phyloP scores from a whole-genome alignment of 2,329 filamentous ascomycete species.

The Monosporascus sp. region DNA sequence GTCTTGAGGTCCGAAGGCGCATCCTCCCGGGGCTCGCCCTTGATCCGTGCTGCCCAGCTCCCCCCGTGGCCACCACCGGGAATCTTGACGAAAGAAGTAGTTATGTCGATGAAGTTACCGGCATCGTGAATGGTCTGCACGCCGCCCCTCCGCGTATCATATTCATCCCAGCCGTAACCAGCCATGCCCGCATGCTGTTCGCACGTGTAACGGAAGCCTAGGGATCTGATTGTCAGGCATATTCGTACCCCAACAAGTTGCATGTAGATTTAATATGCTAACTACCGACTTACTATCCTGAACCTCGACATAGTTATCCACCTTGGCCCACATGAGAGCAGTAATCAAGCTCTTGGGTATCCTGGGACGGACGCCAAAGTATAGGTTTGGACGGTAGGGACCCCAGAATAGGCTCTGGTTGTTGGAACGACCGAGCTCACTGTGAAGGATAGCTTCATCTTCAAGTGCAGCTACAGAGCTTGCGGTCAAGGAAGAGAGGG shows the following conservation, averaged over 20 bases:
- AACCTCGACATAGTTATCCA: conserved; percentile 71
- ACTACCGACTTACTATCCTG: conserved; percentile 56
- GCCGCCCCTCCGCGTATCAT: conserved; percentile 82
- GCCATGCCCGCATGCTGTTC: conserved; percentile 92
- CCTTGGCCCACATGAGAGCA: conserved; percentile 82
- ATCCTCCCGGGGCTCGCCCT: conserved; percentile 69
- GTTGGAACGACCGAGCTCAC: conserved; percentile 47
- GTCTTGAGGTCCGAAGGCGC: conserved; percentile 64
- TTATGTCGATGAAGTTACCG: conserved; percentile 82
- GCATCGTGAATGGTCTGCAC: conserved; percentile 87
- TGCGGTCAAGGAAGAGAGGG: conserved; percentile 9
- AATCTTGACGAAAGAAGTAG: conserved; percentile 89
- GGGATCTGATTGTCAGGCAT: conserved; percentile 4
- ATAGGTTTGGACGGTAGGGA: conserved; percentile 87
- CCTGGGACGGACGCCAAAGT: conserved; percentile 83
- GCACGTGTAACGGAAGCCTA: conserved; percentile 88
- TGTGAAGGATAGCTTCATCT: conserved; percentile 32
- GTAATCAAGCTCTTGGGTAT: conserved; percentile 76
- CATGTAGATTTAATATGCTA: conserved; percentile 21
- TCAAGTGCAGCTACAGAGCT: conserved; percentile 20
- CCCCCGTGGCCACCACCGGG: conserved; percentile 81
- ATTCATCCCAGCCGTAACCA: conserved; percentile 97
- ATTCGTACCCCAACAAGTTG: background rate
- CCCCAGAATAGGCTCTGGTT: conserved; percentile 94
- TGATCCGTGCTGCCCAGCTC: conserved; percentile 86